Evolutionary conservation across 2,329 filamentous ascomycete species (phyloP).

Genomic region (Diaporthe vexans): DNA sequence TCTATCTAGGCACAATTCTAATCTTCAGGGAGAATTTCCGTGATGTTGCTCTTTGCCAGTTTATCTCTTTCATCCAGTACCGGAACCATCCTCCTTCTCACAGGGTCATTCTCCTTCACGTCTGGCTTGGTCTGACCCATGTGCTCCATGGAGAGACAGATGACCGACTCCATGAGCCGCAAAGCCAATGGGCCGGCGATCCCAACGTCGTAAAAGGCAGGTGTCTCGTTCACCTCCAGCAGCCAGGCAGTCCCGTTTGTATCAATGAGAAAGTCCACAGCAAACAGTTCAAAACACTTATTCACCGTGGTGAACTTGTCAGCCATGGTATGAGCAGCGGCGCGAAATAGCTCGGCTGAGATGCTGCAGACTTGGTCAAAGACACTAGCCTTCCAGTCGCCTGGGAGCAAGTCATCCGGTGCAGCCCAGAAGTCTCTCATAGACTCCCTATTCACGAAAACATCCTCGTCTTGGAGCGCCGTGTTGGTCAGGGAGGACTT

Average conservation of each 20-base stretch:
- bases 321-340: conserved; percentile 54
- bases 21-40: background rate
- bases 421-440: conserved; percentile 54
- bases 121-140: conserved; percentile 46
- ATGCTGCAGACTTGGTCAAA: conserved; percentile 54
- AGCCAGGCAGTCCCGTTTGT: conserved; percentile 51
- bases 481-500: conserved; percentile 55
- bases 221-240: conserved; percentile 56
- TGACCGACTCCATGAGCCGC: conserved; percentile 54
- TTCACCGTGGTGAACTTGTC: conserved; percentile 55
- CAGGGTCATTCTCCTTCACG: conserved; percentile 36
- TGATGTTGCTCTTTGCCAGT: conserved; percentile 18
- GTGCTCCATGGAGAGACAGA: conserved; percentile 53
- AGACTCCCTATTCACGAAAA: conserved; percentile 49
- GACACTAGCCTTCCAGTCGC: conserved; percentile 50
- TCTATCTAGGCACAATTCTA: background rate
- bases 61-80: conserved; percentile 9
- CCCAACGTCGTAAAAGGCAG: conserved; percentile 54
- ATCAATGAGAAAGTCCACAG: conserved; percentile 54
- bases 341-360: conserved; percentile 52
- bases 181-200: conserved; percentile 52
- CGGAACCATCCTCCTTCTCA: background rate
- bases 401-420: conserved; percentile 49
- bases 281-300: conserved; percentile 56
- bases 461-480: conserved; percentile 53